These are phyloP conservation scores for Trametopsis cervina DNA, from an alignment of 768 basidiomycete genomes.

Conservation along the genomic window DNA sequence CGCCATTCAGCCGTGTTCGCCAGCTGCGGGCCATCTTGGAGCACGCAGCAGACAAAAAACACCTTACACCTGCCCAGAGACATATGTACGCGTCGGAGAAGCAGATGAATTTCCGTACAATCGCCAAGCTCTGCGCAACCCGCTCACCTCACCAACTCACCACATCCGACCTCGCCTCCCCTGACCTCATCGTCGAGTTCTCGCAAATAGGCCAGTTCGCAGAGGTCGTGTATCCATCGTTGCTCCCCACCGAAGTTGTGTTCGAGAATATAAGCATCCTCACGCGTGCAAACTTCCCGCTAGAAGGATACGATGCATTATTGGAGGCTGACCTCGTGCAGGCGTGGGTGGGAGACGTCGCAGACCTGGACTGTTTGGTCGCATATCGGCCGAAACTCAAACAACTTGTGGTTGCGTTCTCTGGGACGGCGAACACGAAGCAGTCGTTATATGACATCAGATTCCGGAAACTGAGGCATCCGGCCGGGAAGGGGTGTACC, in stretches of 20 bases:
- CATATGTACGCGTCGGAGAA: constrained; percentile 47
- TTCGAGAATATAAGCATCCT: constrained; percentile 34
- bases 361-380: constrained; percentile 39
- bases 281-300: constrained; percentile 36
- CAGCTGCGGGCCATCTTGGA: neutral
- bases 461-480: constrained; percentile 32
- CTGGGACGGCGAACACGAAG: constrained; percentile 37
- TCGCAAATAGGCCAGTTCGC: constrained; percentile 49
- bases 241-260: constrained; percentile 35
- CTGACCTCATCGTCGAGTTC: constrained; percentile 32
- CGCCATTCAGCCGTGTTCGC: neutral
- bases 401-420: constrained; percentile 47
- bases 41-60: neutral
- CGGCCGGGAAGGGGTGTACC: constrained; percentile 25
- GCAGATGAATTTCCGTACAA: constrained; percentile 49
- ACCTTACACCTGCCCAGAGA: constrained; percentile 25
- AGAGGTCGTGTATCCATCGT: constrained; percentile 39
- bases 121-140: constrained; percentile 41
- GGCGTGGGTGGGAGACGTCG: constrained; percentile 35
- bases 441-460: constrained; percentile 45
- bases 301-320: constrained; percentile 40
- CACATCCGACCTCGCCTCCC: constrained; percentile 31
- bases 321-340: constrained; percentile 29
- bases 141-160: constrained; percentile 38
- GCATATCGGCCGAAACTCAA: constrained; percentile 36